phyloP scores from a whole-genome alignment of 495 filamentous ascomycete genomes.

The Aspergillus nidulans region DNA sequence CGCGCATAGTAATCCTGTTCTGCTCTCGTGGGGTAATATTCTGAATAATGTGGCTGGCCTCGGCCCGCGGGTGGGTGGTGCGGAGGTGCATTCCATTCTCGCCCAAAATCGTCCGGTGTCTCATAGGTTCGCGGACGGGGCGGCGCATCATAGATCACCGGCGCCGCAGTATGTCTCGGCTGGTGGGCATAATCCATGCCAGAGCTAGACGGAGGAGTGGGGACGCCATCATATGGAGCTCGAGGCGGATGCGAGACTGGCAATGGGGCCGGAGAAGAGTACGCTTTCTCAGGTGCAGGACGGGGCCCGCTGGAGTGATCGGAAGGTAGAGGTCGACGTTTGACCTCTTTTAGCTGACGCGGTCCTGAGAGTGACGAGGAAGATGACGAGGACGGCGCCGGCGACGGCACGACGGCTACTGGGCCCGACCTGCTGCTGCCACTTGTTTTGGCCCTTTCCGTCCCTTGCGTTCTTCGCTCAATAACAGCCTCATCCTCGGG shows the following conservation, averaged over 20 bases:
- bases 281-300: constrained; percentile 25
- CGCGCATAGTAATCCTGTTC: constrained; percentile 18
- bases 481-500: constrained; percentile 65
- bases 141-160: constrained; percentile 23
- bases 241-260: constrained; percentile 19
- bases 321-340: constrained; percentile 73
- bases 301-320: constrained; percentile 53
- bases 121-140: constrained; percentile 27
- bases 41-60: constrained; percentile 15
- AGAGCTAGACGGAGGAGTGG: constrained; percentile 18
- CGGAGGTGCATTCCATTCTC: constrained; percentile 24
- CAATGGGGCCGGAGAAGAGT: constrained; percentile 17
- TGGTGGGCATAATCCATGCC: constrained; percentile 19
- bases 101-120: constrained; percentile 24
- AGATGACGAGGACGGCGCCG: constrained; percentile 14
- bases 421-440: constrained; percentile 4
- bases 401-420: neutral
- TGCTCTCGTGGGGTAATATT: constrained; percentile 17
- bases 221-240: constrained; percentile 20
- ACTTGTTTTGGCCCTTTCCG: constrained; percentile 30
- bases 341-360: constrained; percentile 58
- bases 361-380: constrained; percentile 47
- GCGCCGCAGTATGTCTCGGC: constrained; percentile 15
- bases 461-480: constrained; percentile 49
- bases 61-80: constrained; percentile 3